Percentiles rank a stretch among this genome's conserved stretches.
phyloP scores from a whole-genome alignment of 2,329 filamentous ascomycete genomes.

The Penicillium freii region DNA sequence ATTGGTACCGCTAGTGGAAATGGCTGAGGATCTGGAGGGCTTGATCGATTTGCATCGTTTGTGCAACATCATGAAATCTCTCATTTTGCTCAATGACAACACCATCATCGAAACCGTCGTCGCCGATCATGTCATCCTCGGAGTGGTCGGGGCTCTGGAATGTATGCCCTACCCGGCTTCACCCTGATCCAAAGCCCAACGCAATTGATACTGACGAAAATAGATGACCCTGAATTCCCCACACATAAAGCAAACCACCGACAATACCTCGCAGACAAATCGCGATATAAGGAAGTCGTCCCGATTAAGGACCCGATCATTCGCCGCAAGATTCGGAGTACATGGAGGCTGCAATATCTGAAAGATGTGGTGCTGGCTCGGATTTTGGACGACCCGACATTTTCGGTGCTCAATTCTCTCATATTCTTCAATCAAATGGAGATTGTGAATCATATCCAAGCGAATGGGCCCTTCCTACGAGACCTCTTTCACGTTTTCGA shows the following conservation, averaged over 20 bases:
- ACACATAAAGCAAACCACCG: constrained; percentile 97
- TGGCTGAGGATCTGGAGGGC: constrained; percentile 89
- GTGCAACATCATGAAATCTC: constrained; percentile 96
- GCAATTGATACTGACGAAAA: neutral
- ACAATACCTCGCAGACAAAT: constrained; percentile 83
- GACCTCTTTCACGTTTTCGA: constrained; percentile 87
- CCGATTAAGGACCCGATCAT: constrained; percentile 80
- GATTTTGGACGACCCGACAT: constrained; percentile 95
- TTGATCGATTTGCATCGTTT: constrained; percentile 81
- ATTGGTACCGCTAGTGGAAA: constrained; percentile 78
- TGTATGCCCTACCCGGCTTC: constrained; percentile 49
- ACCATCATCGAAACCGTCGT: constrained; percentile 92
- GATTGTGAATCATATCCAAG: constrained; percentile 91
- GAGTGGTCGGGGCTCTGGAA: constrained; percentile 91
- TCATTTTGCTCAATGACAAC: constrained; percentile 92
- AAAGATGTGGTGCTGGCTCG: constrained; percentile 97
- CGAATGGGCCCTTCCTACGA: constrained; percentile 71
- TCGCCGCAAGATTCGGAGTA: constrained; percentile 89
- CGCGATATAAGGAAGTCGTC: constrained; percentile 94
- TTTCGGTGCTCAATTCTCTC: constrained; percentile 92
- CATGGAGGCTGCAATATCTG: constrained; percentile 91
- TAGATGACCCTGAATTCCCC: constrained; percentile 92
- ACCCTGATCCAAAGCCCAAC: neutral
- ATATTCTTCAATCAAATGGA: constrained; percentile 99
- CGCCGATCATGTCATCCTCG: constrained; percentile 81